These are phyloP conservation scores for Microcos paniculata DNA, from an alignment of 345 rosid species.

Conservation along the genomic window DNA sequence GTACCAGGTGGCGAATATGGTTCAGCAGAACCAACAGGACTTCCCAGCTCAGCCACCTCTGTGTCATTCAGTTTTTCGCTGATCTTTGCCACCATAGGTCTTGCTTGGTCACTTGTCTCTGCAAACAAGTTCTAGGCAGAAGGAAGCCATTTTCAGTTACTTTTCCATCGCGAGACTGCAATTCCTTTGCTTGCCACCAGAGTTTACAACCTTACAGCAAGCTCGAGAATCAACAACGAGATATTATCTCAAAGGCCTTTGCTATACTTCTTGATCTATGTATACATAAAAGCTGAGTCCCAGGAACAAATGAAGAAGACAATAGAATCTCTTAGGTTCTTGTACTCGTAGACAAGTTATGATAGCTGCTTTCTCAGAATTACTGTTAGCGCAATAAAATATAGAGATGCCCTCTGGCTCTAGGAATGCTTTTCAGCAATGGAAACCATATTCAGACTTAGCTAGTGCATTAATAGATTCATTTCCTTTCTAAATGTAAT, in stretches of 20 bases:
- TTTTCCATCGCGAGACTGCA: slow-evolving; percentile 22
- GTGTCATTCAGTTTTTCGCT: slow-evolving; percentile 38
- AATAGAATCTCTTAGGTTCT: slow-evolving; percentile 52
- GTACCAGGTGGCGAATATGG: slow-evolving; percentile 59
- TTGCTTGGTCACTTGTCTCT: slow-evolving; percentile 42
- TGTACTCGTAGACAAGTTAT: slow-evolving; percentile 48
- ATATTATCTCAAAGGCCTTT: slow-evolving; percentile 31
- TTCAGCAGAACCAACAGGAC: slow-evolving; percentile 76
- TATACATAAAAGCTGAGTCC: slow-evolving; percentile 39
- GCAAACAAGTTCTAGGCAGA: slow-evolving; percentile 38
- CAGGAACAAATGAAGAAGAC: slow-evolving; percentile 33
- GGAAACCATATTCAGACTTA: slow-evolving; percentile 25
- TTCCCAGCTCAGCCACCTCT: slow-evolving; percentile 69
- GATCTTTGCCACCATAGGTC: slow-evolving; percentile 40
- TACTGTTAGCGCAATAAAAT: slow-evolving; percentile 47
- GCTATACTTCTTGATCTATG: slow-evolving; percentile 36
- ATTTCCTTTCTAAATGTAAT: background rate
- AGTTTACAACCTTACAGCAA: slow-evolving; percentile 25
- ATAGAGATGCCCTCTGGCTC: slow-evolving; percentile 30
- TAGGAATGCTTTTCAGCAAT: slow-evolving; percentile 26
- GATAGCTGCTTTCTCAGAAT: slow-evolving; percentile 37
- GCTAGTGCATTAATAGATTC: slow-evolving; percentile 19
- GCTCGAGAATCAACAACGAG: slow-evolving; percentile 28
- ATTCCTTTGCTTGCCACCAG: slow-evolving; percentile 31
- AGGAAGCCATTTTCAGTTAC: slow-evolving; percentile 20